phyloP scores from a whole-genome alignment of 306 rosid species.

The Trifolium repens region DNA sequence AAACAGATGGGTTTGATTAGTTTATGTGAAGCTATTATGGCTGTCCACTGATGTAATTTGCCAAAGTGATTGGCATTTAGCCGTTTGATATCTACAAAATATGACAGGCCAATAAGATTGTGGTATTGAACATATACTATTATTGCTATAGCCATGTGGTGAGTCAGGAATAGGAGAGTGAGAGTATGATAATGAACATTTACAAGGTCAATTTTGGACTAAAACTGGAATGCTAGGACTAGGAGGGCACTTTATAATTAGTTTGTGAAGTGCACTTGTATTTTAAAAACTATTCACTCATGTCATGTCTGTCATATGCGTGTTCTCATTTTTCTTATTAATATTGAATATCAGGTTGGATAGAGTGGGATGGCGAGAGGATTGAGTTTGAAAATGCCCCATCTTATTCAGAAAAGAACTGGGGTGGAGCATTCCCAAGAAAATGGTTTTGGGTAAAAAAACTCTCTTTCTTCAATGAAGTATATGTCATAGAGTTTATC shows the following conservation, averaged over 20 bases:
- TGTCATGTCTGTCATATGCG: constrained; percentile 19
- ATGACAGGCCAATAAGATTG: constrained; percentile 6
- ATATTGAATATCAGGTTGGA: constrained; percentile 87
- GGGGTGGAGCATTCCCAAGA: constrained; percentile 99
- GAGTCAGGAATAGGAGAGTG: neutral
- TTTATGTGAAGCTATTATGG: constrained; percentile 30
- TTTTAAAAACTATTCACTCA: constrained; percentile 21
- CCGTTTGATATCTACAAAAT: constrained; percentile 11
- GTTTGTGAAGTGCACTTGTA: neutral
- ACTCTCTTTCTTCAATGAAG: constrained; percentile 34
- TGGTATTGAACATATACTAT: constrained; percentile 21
- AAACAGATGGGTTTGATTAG: constrained; percentile 30
- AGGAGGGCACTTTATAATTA: constrained; percentile 23
- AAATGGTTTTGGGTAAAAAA: constrained; percentile 97
- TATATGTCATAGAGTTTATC: constrained; percentile 31
- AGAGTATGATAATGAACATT: constrained; percentile 12
- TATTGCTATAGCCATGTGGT: constrained; percentile 24
- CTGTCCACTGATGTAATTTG: neutral
- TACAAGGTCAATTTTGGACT: constrained; percentile 9
- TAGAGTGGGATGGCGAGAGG: constrained; percentile 97
- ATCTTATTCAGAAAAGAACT: constrained; percentile 91
- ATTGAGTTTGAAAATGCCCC: constrained; percentile 91
- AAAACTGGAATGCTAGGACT: constrained; percentile 22
- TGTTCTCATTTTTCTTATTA: constrained; percentile 44
- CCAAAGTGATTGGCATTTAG: constrained; percentile 22